These are phyloP conservation scores for Diaporthe citri DNA, from an alignment of 2,329 filamentous ascomycete genomes.

Conservation along the genomic window DNA sequence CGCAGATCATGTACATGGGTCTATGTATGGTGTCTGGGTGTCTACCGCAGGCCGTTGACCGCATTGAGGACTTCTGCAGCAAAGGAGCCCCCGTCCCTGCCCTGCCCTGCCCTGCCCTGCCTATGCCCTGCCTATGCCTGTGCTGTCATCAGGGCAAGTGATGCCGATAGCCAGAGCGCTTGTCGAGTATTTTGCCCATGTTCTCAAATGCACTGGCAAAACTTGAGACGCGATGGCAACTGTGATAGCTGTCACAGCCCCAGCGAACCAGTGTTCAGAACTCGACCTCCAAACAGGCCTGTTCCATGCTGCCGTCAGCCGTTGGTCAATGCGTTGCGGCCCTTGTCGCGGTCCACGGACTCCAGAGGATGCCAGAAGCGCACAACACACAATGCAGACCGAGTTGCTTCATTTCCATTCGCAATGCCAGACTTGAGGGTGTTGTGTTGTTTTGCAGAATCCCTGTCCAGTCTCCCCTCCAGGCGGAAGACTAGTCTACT, in stretches of 20 bases:
- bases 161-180: conserved; percentile 8
- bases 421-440: conserved; percentile 18
- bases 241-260: conserved; percentile 15
- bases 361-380: background rate
- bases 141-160: background rate
- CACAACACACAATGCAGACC: conserved; percentile 24
- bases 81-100: background rate
- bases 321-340: conserved; percentile 17
- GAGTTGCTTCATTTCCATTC: conserved; percentile 17
- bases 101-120: background rate
- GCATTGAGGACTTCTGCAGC: conserved; percentile 1
- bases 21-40: background rate
- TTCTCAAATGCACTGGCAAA: background rate
- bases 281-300: conserved; percentile 26
- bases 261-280: conserved; percentile 8
- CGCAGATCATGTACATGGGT: conserved; percentile 17
- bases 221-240: conserved; percentile 10
- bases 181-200: conserved; percentile 15
- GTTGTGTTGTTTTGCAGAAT: conserved; percentile 2
- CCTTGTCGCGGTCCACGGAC: conserved; percentile 19
- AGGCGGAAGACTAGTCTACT: background rate
- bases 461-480: background rate
- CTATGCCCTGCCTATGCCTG: background rate
- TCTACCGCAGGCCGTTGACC: background rate
- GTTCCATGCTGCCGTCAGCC: conserved; percentile 12